Evolutionary conservation across 2,329 filamentous ascomycete genomes (phyloP), one percentile per base, ranked within the genome.

Genomic region (Ceratocystis variospora): DNA sequence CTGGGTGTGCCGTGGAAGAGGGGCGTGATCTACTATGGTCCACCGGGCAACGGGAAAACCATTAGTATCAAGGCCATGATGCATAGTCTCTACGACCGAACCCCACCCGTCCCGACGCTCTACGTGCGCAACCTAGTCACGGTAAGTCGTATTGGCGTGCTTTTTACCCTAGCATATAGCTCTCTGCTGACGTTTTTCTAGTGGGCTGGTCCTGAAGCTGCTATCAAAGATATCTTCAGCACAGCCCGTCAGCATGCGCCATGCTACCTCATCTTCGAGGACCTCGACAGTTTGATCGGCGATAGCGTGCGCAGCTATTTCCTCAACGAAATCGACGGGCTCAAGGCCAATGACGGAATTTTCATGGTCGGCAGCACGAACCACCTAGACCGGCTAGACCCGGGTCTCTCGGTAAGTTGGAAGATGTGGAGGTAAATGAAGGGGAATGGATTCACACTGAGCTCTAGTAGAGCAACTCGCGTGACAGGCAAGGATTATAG

Each of bases 31-130:
- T 87, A 86, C 71, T 80, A 87, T 68, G 86, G 85, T 0, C 82
- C 84, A 0, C 84, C 78, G 0, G 78, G 78, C 0, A 88, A 88
- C 68, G 86, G 85, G 10, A 88, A 88, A 75, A 88, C 86, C 0
- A 86, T 88, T 70, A 83, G 81, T 44, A 85, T 88, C 75, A 88
- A 88, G 74, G 86, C 86, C 0, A 82, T 84, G 71, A 88, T 88
- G 83, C 79, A 87, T 70, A 79, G 78, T 67, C 77, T 88, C 0
- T 84, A 82, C 69, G 74, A 78, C 22, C 78, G 80, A 22, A 76
- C 79, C 31, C 74, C 79, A 0, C 76, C 80, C 0, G 72, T 87
- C 0, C 83, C 84, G 0, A 84, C 83, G 0, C 75, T 86, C 3
- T 87, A 87, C 71, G 85, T 89, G 63, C 81, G 83, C 68, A 81